Evolutionary conservation across 441 rosid genomes (phyloP).

Genomic region (Corymbia citriodora): DNA sequence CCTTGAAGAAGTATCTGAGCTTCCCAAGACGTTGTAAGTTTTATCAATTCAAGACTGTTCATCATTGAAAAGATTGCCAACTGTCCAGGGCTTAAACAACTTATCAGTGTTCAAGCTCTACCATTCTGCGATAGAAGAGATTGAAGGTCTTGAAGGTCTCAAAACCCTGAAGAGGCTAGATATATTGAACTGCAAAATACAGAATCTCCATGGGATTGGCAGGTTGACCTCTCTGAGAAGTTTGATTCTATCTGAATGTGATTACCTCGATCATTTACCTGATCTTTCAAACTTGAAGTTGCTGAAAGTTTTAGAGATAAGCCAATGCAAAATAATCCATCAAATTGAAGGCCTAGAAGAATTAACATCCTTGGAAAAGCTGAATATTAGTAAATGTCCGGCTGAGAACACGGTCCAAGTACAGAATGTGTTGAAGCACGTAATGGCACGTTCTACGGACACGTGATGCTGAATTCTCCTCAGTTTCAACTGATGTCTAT

Average conservation of each 20-base stretch:
- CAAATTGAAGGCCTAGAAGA: neutral
- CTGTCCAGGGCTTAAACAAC: too few species aligned
- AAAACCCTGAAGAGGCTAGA: neutral
- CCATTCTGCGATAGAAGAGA: neutral
- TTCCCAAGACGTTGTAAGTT: neutral
- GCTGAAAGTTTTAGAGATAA: neutral
- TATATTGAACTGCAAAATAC: neutral
- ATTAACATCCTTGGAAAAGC: neutral
- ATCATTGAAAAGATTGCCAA: too few species aligned
- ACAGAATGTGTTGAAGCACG: too few species aligned
- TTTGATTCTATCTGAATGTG: neutral
- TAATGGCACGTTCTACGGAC: neutral
- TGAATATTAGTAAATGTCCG: neutral
- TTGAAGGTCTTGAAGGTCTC: neutral
- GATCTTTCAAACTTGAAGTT: neutral
- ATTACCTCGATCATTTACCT: neutral
- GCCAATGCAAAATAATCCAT: neutral
- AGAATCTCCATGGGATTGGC: neutral
- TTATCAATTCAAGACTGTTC: too few species aligned
- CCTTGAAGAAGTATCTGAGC: accelerated
- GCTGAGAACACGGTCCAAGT: neutral
- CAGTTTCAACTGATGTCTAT: neutral
- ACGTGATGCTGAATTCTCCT: neutral
- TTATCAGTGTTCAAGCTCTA: too few species aligned
- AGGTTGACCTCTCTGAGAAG: neutral